Evolutionary conservation across 768 basidiomycete species (phyloP).

Genomic region (Butyriboletus loyo): DNA sequence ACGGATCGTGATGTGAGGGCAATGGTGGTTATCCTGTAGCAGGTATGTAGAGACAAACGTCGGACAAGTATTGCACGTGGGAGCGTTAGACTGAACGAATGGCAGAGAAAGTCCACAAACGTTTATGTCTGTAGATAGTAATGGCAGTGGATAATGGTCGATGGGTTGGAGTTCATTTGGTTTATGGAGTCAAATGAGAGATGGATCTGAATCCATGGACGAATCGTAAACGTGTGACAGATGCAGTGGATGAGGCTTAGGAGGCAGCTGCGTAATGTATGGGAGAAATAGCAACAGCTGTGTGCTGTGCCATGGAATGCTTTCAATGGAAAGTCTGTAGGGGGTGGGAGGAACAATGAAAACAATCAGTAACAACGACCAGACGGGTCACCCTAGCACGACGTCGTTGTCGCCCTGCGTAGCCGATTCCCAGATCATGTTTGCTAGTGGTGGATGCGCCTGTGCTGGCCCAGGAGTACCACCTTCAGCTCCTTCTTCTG

Average conservation of each 20-base stretch:
- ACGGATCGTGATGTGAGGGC: background rate
- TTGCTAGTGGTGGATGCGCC: slow-evolving; percentile 18
- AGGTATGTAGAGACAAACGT: slow-evolving; percentile 19
- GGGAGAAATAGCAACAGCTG: background rate
- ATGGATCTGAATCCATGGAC: background rate
- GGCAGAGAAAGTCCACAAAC: slow-evolving; percentile 11
- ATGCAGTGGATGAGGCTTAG: slow-evolving; percentile 3
- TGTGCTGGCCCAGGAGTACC: slow-evolving; percentile 19
- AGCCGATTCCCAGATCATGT: slow-evolving; percentile 29
- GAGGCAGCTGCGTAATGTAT: slow-evolving; percentile 1
- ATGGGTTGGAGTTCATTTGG: background rate
- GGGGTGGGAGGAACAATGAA: background rate
- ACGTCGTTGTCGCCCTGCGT: slow-evolving; percentile 29
- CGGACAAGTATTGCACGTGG: slow-evolving; percentile 5
- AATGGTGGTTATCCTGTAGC: slow-evolving; percentile 11
- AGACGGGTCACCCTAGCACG: slow-evolving; percentile 25
- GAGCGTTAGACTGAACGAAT: slow-evolving; percentile 1
- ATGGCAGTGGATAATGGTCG: slow-evolving; percentile 7
- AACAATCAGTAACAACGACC: slow-evolving; percentile 1
- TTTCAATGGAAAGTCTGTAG: slow-evolving; percentile 1
- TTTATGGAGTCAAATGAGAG: slow-evolving; percentile 1
- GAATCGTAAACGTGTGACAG: slow-evolving; percentile 2
- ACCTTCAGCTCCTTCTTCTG: slow-evolving; percentile 18
- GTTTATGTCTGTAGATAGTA: slow-evolving; percentile 15
- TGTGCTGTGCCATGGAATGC: slow-evolving; percentile 4